These are phyloP conservation scores for Daedalea quercina DNA, from an alignment of 768 basidiomycete genomes.

Conservation along the genomic window DNA sequence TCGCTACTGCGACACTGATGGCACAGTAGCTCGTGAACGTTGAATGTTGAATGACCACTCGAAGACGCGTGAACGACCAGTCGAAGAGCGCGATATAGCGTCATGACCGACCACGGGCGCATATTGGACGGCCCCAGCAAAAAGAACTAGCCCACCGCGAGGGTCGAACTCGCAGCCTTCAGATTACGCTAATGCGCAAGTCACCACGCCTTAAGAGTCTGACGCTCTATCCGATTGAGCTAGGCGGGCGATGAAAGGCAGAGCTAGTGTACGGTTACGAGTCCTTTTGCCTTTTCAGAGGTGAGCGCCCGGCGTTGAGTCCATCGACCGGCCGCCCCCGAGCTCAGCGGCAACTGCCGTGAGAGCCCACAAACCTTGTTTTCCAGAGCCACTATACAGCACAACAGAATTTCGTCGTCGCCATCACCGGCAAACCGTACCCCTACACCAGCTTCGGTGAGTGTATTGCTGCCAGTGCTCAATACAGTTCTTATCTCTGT, in stretches of 20 bases:
- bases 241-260: constrained; percentile 39
- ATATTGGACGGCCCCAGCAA: too few species aligned
- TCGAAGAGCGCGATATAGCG: too few species aligned
- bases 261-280: not conserved
- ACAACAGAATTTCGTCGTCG: constrained; percentile 14
- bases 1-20: too few species aligned
- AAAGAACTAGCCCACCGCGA: constrained; percentile 46
- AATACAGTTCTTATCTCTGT: not conserved
- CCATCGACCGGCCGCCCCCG: too few species aligned
- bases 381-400: constrained; percentile 14
- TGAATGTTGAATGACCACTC: too few species aligned
- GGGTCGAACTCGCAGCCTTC: constrained; percentile 62
- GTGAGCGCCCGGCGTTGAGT: not conserved
- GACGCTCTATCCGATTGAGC: constrained; percentile 66
- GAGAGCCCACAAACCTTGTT: constrained; percentile 11
- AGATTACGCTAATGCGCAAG: constrained; percentile 28
- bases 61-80: too few species aligned
- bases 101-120: too few species aligned
- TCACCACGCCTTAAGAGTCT: constrained; percentile 43
- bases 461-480: not conserved
- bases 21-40: too few species aligned
- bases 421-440: constrained; percentile 12
- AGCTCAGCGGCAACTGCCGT: not conserved
- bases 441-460: constrained; percentile 13
- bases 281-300: not conserved